Conservation (phyloP, 164 flowering plant species). For the Chimonanthus praecox region DNA sequence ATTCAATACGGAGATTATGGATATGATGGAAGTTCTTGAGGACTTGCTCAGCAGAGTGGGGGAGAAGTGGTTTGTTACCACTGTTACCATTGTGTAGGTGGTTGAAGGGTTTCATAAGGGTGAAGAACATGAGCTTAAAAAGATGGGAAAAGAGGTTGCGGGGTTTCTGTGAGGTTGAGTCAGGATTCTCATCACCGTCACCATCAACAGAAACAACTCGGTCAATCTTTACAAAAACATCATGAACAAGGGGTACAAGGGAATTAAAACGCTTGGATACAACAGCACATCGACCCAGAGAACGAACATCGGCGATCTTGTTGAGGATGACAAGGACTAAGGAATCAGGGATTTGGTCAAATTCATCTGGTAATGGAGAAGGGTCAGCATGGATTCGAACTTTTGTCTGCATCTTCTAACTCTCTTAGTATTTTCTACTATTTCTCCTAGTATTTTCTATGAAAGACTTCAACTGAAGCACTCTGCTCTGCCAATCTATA, state of each 20-base stretch:
- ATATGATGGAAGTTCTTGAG: constrained; percentile 33
- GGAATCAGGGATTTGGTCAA: constrained; percentile 49
- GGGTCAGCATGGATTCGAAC: constrained; percentile 9
- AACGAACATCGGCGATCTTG: constrained; percentile 36
- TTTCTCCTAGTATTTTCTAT: too few relatives aligned
- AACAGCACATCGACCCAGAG: constrained; percentile 35
- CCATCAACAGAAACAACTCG: constrained; percentile 3
- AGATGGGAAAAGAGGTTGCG: constrained; percentile 10
- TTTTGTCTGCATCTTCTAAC: constrained; percentile 11
- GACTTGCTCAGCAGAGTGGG: constrained; percentile 14
- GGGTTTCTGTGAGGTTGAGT: constrained; percentile 13
- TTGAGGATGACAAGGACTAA: constrained; percentile 42
- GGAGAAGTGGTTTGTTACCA: constrained; percentile 8
- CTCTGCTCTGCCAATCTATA: too few relatives aligned
- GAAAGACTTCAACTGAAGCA: too few relatives aligned
- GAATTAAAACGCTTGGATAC: constrained; percentile 49
- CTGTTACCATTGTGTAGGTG: constrained; percentile 3
- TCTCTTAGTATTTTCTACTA: too few relatives aligned
- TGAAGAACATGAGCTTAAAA: constrained; percentile 9
- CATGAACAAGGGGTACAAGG: constrained; percentile 27
- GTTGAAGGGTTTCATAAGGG: constrained; percentile 10
- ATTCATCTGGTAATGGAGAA: constrained; percentile 18
- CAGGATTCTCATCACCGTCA: constrained; percentile 5
- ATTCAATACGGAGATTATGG: constrained; percentile 24
- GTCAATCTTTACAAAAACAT: constrained; percentile 22